phyloP scores from a whole-genome alignment of 202 grass and related monocot genomes.

The Musa balbisiana region DNA sequence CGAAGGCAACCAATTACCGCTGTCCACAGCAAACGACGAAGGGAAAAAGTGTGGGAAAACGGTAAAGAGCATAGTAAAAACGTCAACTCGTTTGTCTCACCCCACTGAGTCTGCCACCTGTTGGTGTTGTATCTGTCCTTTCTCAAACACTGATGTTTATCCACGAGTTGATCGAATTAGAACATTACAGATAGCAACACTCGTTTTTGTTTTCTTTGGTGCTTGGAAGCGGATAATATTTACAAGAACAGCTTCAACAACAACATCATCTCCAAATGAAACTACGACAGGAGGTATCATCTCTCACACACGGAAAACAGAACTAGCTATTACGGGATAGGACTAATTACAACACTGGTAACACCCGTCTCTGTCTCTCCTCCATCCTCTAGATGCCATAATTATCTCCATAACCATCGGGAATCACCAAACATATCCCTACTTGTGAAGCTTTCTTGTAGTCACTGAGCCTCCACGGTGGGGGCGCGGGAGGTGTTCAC shows the following conservation, averaged over 20 bases:
- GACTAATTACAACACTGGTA: conserved; percentile 1
- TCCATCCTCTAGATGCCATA: neutral
- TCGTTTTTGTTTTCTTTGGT: neutral
- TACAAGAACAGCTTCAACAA: neutral
- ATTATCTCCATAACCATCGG: neutral
- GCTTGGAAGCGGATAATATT: neutral
- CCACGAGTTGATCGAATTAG: neutral
- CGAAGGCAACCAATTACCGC: neutral
- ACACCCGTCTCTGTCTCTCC: conserved; percentile 3
- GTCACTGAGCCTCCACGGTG: conserved; percentile 64
- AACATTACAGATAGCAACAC: neutral
- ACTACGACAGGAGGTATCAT: neutral
- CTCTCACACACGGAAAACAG: neutral
- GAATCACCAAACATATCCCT: neutral
- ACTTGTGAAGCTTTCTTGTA: neutral
- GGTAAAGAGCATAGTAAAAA: too few species aligned
- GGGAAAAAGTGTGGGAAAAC: too few species aligned
- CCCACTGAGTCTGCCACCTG: too few species aligned
- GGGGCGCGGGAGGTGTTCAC: conserved; percentile 30
- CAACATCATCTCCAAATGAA: neutral
- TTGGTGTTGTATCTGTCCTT: too few species aligned
- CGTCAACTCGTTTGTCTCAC: too few species aligned
- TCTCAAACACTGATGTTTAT: neutral
- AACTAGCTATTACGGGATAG: neutral
- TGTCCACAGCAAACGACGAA: neutral